Base-by-base conservation (phyloP, 2,329 filamentous ascomycete genomes). In the Madurella mycetomatis region DNA sequence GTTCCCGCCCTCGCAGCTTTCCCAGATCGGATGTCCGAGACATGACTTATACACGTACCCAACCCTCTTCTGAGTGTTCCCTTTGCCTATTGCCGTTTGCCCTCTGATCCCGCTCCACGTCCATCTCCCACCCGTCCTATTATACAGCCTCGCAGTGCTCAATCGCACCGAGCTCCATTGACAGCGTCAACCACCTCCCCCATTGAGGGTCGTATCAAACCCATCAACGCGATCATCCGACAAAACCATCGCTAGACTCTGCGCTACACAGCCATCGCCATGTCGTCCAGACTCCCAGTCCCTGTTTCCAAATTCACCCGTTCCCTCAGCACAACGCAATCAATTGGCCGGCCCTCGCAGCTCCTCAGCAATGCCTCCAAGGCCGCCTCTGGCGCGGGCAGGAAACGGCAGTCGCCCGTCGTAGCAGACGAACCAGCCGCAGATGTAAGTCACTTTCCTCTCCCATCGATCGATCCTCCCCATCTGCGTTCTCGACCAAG, bases 221-320 rank as follows among this genome's bases (percentile, higher is more conserved):
- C 39, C 42, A 53, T 49, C 50, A 41, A 41, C 18, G 15, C 7
- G 30, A 19, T 34, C 32, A 50, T 25, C 44, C 32, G 37, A 40
- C 34, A 43, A 39, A 39, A 18, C 41, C 31, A 17, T 34, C 18
- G 37, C 18, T 49, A 37, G 18, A 41, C n/a, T 30, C 19, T 9
- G 19, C 30, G 32, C 34, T 44, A 43, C 17, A 40, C 37, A 31
- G 9, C 44, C 37, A 47, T 42, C 54, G 43, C 48, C 48, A 80
- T 80, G 61, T 63, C 62, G 73, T 78, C 78, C 46, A 71, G 78
- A 65, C 71, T 81, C 57, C 76, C 77, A 15, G 72, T 74, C 44
- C 76, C 77, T 66, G 69, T 74, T 60, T 67, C 72, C 65, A 79
- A 79, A 69, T 71, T 81, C 64, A 60, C 75, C 60, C 73, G 78